Evolutionary conservation across 495 filamentous ascomycete genomes (phyloP).

Genomic region (Aspergillus funiculosus): DNA sequence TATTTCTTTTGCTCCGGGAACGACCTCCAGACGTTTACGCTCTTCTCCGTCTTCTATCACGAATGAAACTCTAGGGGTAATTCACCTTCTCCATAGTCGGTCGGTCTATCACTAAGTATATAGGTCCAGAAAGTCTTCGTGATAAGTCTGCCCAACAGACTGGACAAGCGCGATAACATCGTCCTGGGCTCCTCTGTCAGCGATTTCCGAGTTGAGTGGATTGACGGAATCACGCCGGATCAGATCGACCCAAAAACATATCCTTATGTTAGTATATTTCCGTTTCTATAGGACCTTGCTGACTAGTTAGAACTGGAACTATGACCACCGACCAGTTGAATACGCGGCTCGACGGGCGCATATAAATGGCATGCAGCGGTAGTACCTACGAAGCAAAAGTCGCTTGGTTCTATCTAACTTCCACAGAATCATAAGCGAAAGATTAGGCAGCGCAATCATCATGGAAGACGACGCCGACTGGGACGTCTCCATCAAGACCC

Average conservation of each 20-base stretch:
- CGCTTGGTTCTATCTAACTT: background rate
- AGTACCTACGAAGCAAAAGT: background rate
- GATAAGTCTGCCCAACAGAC: conserved; percentile 51
- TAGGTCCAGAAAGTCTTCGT: conserved; percentile 57
- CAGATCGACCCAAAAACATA: conserved; percentile 18
- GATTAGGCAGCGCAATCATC: conserved; percentile 42
- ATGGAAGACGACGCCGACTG: conserved; percentile 55
- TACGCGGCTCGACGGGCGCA: conserved; percentile 27
- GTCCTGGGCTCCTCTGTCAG: conserved; percentile 46
- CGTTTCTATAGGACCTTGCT: conserved; percentile 11
- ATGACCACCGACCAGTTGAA: conserved; percentile 17
- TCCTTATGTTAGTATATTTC: conserved; percentile 20
- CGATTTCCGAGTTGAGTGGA: conserved; percentile 45
- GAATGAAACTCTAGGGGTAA: conserved; percentile 26
- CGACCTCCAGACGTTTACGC: background rate
- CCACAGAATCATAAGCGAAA: conserved; percentile 34
- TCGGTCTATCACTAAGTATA: background rate
- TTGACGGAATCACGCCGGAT: conserved; percentile 38
- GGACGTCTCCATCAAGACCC: conserved; percentile 45
- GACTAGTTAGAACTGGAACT: conserved; percentile 19
- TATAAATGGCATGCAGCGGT: conserved; percentile 28
- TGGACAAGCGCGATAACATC: conserved; percentile 57
- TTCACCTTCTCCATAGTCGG: background rate
- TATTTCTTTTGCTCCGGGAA: background rate
- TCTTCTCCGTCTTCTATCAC: conserved; percentile 10